phyloP scores from a whole-genome alignment of 2,329 filamentous ascomycete species.

The Alternaria incomplexa region DNA sequence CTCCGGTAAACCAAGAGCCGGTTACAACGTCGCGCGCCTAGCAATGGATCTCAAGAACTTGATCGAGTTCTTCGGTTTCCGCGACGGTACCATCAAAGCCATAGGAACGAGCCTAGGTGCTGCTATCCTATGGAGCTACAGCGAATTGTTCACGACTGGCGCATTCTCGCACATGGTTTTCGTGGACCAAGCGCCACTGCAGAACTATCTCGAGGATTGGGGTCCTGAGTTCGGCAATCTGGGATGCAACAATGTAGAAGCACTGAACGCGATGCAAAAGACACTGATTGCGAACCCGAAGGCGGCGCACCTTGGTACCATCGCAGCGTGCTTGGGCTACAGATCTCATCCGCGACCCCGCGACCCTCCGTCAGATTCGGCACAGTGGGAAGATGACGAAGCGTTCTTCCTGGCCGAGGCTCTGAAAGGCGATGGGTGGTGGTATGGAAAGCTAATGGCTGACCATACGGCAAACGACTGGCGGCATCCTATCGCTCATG shows the following conservation, averaged over 20 bases:
- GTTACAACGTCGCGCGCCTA: constrained; percentile 36
- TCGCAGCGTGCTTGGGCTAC: constrained; percentile 34
- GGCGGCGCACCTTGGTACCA: constrained; percentile 26
- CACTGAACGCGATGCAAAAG: constrained; percentile 21
- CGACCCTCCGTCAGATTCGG: constrained; percentile 13
- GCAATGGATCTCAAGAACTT: constrained; percentile 35
- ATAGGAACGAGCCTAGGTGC: constrained; percentile 32
- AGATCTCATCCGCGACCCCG: constrained; percentile 23
- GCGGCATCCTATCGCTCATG: constrained; percentile 27
- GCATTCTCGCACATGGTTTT: constrained; percentile 31
- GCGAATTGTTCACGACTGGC: constrained; percentile 31
- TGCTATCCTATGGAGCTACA: constrained; percentile 34
- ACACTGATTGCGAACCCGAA: constrained; percentile 17
- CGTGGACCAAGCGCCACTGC: constrained; percentile 38
- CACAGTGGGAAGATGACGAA: constrained; percentile 29
- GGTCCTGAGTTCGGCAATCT: constrained; percentile 28
- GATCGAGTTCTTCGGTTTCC: constrained; percentile 23
- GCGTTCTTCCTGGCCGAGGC: constrained; percentile 31
- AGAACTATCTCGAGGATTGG: constrained; percentile 35
- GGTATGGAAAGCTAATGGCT: constrained; percentile 40
- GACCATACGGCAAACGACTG: constrained; percentile 39
- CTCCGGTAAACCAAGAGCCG: constrained; percentile 30
- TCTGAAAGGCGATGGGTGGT: constrained; percentile 31
- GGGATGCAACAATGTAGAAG: constrained; percentile 24
- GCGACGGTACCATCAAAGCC: constrained; percentile 9